Conservation (phyloP, 2,329 filamentous ascomycete genomes). For the Phoma sp. region DNA sequence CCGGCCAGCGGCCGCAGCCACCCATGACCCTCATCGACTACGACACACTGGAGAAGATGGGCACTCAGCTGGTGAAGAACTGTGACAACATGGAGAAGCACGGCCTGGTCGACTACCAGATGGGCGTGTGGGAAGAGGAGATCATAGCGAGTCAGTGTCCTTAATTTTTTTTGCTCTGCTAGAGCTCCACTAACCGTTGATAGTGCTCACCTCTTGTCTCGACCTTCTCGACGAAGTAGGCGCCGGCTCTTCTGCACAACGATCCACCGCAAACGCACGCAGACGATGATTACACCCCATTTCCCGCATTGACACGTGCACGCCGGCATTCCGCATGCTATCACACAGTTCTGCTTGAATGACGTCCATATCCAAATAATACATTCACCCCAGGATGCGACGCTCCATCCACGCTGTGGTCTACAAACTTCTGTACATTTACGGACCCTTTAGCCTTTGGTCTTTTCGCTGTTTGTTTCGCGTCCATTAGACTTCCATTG, state of each 20-base stretch:
- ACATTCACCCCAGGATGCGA: constrained; percentile 8
- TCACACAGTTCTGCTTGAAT: constrained; percentile 6
- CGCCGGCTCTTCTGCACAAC: constrained; percentile 40
- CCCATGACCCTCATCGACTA: constrained; percentile 70
- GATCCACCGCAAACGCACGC: constrained; percentile 38
- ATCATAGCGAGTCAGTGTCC: constrained; percentile 76
- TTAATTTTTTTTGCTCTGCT: neutral
- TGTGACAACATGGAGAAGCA: constrained; percentile 88
- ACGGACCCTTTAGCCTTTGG: constrained; percentile 27
- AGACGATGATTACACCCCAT: constrained; percentile 37
- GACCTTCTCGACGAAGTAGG: constrained; percentile 57
- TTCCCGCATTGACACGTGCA: neutral
- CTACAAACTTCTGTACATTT: constrained; percentile 36
- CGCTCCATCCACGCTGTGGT: constrained; percentile 9
- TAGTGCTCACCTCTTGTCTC: constrained; percentile 61
- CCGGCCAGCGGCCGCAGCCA: constrained; percentile 62
- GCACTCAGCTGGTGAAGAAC: constrained; percentile 78
- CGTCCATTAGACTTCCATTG: constrained; percentile 18
- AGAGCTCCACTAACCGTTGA: constrained; percentile 18
- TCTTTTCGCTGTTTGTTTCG: constrained; percentile 20
- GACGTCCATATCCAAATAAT: constrained; percentile 21
- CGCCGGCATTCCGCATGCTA: constrained; percentile 18
- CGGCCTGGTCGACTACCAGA: constrained; percentile 96
- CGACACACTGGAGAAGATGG: constrained; percentile 77
- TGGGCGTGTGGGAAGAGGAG: constrained; percentile 93